phyloP scores from a whole-genome alignment of 148 eudicot genomes.

The Oxyria digyna region DNA sequence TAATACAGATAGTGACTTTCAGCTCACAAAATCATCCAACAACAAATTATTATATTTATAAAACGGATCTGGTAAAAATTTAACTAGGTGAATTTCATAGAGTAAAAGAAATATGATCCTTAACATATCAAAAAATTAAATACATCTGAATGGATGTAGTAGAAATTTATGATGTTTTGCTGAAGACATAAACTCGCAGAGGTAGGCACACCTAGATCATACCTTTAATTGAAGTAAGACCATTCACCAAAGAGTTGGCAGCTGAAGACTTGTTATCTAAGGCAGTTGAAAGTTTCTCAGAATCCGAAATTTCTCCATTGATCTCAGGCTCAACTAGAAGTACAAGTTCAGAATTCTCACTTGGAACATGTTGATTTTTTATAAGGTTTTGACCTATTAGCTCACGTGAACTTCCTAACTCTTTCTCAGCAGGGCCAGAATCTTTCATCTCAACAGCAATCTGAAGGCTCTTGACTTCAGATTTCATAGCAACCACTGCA shows the following conservation, averaged over 20 bases:
- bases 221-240: constrained; percentile 19
- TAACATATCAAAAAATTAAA: background rate
- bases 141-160: background rate
- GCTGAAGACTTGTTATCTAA: constrained; percentile 7
- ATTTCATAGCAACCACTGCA: constrained; percentile 21
- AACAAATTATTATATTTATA: background rate
- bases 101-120: background rate
- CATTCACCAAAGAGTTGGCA: constrained; percentile 15
- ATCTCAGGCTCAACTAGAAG: background rate
- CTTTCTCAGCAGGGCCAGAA: constrained; percentile 12
- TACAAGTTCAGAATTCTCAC: background rate
- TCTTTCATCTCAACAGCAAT: constrained; percentile 14
- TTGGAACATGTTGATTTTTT: constrained; percentile 10
- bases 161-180: background rate
- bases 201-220: background rate
- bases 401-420: constrained; percentile 10
- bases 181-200: background rate
- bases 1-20: background rate
- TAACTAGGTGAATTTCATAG: background rate
- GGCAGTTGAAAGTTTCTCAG: constrained; percentile 11
- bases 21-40: background rate
- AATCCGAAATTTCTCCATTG: constrained; percentile 2
- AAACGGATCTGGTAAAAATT: background rate
- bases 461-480: constrained; percentile 18
- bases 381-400: constrained; percentile 1